These are phyloP conservation scores for Staphylotrichum longicolle DNA, from an alignment of 495 filamentous ascomycete genomes.

Conservation along the genomic window DNA sequence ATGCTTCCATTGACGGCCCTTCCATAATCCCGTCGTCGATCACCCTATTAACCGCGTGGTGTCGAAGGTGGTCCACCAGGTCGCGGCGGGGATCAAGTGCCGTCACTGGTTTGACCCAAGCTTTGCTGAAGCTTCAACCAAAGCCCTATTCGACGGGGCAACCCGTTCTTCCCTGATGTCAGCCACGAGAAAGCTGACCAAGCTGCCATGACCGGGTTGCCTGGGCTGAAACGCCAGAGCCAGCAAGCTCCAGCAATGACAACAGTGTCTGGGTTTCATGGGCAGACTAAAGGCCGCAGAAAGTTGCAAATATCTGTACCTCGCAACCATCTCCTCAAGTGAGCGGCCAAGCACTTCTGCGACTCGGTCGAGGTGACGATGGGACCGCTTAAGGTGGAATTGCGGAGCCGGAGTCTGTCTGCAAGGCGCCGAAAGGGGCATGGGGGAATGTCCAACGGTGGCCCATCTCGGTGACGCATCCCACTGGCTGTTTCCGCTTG, in stretches of 20 bases:
- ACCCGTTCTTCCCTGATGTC: not conserved
- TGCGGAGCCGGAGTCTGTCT: conserved; percentile 20
- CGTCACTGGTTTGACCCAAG: conserved; percentile 24
- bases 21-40: conserved; percentile 33
- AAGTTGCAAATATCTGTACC: too few relatives aligned
- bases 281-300: not conserved
- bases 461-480: conserved; percentile 27
- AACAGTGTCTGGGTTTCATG: not conserved
- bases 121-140: conserved; percentile 15
- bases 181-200: conserved; percentile 12
- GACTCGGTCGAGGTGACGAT: not conserved
- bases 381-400: conserved; percentile 6
- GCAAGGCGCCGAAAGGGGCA: conserved; percentile 11
- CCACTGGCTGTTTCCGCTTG: conserved; percentile 28
- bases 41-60: conserved; percentile 33
- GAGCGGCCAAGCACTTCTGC: not conserved
- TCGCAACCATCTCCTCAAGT: conserved; percentile 5
- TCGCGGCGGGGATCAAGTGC: conserved; percentile 8
- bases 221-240: conserved; percentile 31
- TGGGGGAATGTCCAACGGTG: conserved; percentile 19
- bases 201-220: conserved; percentile 20
- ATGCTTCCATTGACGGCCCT: too few relatives aligned
- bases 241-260: conserved; percentile 6
- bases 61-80: conserved; percentile 17
- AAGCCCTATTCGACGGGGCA: conserved; percentile 27